These are phyloP conservation scores for Echites panduratus DNA, from an alignment of 257 asterid species.

Conservation along the genomic window DNA sequence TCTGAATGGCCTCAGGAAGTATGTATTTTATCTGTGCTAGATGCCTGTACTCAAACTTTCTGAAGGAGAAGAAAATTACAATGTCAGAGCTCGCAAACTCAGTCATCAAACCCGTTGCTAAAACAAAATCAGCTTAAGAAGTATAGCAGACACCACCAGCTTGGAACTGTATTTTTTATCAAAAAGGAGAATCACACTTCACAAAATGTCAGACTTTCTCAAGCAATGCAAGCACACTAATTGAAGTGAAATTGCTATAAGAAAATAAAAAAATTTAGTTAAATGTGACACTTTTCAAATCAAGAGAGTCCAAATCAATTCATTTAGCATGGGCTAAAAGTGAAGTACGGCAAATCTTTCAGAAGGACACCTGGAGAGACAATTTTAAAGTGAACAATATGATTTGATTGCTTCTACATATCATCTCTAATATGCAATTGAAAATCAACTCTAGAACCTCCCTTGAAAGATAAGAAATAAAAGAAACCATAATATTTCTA, in stretches of 20 bases:
- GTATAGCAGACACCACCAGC: constrained; percentile 2
- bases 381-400: background rate
- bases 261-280: background rate
- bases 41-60: constrained; percentile 51
- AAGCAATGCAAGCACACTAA: background rate
- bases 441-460: background rate
- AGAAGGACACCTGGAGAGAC: background rate
- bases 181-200: background rate
- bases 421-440: background rate
- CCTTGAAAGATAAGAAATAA: background rate
- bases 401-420: background rate
- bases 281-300: background rate
- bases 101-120: background rate
- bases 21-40: constrained; percentile 71
- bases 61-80: constrained; percentile 25
- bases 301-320: background rate
- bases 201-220: background rate
- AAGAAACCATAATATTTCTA: background rate
- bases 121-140: background rate
- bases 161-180: background rate
- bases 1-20: constrained; percentile 75
- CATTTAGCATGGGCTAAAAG: background rate
- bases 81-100: constrained; percentile 14
- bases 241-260: background rate
- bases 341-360: background rate